phyloP scores from a whole-genome alignment of 345 rosid species.

The Combretum micranthum region DNA sequence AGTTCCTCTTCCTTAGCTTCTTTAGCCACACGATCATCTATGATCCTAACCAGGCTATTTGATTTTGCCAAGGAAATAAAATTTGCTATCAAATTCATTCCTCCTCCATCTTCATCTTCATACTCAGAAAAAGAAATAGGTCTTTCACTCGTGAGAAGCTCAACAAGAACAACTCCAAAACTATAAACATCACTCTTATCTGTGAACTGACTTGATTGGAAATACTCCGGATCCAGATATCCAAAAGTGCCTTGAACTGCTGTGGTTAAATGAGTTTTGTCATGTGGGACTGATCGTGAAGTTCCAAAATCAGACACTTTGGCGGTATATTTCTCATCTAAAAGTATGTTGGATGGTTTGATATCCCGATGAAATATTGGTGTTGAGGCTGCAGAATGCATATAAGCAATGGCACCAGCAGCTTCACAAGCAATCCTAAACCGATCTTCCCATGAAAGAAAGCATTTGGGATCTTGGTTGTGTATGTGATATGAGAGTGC shows the following conservation, averaged over 20 bases:
- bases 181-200: constrained; percentile 17
- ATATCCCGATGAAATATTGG: constrained; percentile 30
- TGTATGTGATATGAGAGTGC: constrained; percentile 17
- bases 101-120: neutral
- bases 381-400: constrained; percentile 25
- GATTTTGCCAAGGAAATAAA: neutral
- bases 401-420: constrained; percentile 20
- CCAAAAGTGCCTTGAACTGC: constrained; percentile 16
- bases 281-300: constrained; percentile 7
- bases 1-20: constrained; percentile 4
- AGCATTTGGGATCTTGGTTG: neutral
- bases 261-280: constrained; percentile 17
- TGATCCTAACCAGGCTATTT: neutral
- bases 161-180: constrained; percentile 10
- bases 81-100: neutral
- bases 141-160: constrained; percentile 12
- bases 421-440: constrained; percentile 24
- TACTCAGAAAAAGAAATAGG: constrained; percentile 9
- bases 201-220: constrained; percentile 13
- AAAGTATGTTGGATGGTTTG: constrained; percentile 24
- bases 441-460: constrained; percentile 20
- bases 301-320: constrained; percentile 15
- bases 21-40: constrained; percentile 4
- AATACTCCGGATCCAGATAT: constrained; percentile 19
- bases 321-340: constrained; percentile 14